Evolutionary conservation across 352 stramenopile genomes (phyloP), one percentile per base, ranked within the genome.

Genomic region (Globisporangium paddicum): DNA sequence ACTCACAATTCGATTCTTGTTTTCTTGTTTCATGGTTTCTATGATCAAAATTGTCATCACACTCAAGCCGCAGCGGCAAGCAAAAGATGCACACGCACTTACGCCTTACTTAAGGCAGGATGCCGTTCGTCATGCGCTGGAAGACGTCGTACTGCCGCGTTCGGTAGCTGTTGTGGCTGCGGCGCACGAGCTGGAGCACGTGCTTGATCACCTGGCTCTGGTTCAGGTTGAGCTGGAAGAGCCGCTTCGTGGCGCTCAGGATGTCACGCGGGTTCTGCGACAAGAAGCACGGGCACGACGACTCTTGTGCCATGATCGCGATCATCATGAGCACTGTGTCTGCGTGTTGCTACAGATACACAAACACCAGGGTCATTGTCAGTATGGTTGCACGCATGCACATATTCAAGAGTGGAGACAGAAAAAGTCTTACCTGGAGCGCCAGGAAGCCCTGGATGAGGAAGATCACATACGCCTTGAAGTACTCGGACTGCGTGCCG

Each of bases 381-480:
- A 63, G 9, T 54, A 37, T 37, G 26, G 16, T 30, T 9, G 3
- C 40, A 5, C 28, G 28, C n/a, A 54, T 18, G 41, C 47, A 28
- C 26, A 37, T 10, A 13, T 5, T 11, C 42, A 61, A n/a, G 44
- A 7, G 34, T 40, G 13, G 25, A n/a, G n/a, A 13, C 14, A 14
- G 26, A 30, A 11, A n/a, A 58, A 21, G 21, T 28, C 66, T 66
- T 64, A 96, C 80, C 75, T 98, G 96, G 9, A 99, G 77, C 34
- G 96, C 96, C 46, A 98, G 73, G 71, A 99, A 99, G 25, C 96
- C 96, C 73, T 96, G 96, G 60, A 96, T 98, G 65, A 99, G 96
- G 48, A 98, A 79, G 49, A 96, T 98, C n/a, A 98, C 89, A 73
- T 98, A 99, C 52, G 97, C 92, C 63, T 96, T 97, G 79, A 98